A percentile compares a stretch with the other conserved stretches of the same genome.
Evolutionary conservation across 352 stramenopile genomes (phyloP).

Genomic region (Phytophthora pinifolia): DNA sequence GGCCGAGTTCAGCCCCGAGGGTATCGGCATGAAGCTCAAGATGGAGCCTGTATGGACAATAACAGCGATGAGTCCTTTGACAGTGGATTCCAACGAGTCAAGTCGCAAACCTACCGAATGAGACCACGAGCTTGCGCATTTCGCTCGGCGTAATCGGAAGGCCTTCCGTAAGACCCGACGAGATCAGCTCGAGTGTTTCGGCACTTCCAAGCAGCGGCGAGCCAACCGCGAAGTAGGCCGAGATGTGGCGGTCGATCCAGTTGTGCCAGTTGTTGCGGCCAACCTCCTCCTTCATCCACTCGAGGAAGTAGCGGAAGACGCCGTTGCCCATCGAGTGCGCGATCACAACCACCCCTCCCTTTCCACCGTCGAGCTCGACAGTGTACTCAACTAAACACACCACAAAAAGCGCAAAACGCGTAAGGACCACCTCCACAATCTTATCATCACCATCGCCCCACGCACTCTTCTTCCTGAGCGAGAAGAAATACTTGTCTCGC

Average conservation of each 20-base stretch:
- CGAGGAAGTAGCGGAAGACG: slow-evolving; percentile 81
- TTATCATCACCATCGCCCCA: not conserved
- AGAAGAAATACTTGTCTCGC: slow-evolving; percentile 75
- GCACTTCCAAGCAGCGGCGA: slow-evolving; percentile 71
- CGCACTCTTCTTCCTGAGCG: slow-evolving; percentile 73
- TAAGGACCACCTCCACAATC: not conserved
- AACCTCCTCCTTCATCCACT: slow-evolving; percentile 78
- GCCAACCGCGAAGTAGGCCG: slow-evolving; percentile 74
- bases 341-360: slow-evolving; percentile 66
- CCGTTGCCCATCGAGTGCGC: slow-evolving; percentile 84
- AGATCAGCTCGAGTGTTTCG: slow-evolving; percentile 68
- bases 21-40: slow-evolving; percentile 70
- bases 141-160: slow-evolving; percentile 66
- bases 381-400: slow-evolving; percentile 55
- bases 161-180: slow-evolving; percentile 59
- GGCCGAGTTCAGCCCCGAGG: slow-evolving; percentile 44
- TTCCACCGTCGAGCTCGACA: slow-evolving; percentile 47
- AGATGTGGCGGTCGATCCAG: slow-evolving; percentile 79
- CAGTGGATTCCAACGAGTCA: too few relatives aligned
- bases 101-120: slow-evolving; percentile 47
- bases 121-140: slow-evolving; percentile 69
- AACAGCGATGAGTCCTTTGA: not conserved
- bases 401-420: slow-evolving; percentile 7
- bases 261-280: slow-evolving; percentile 66
- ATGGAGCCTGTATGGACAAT: slow-evolving; percentile 46